These are phyloP conservation scores for Blastomyces emzantsi DNA, from an alignment of 2,329 filamentous ascomycete species.

Conservation along the genomic window DNA sequence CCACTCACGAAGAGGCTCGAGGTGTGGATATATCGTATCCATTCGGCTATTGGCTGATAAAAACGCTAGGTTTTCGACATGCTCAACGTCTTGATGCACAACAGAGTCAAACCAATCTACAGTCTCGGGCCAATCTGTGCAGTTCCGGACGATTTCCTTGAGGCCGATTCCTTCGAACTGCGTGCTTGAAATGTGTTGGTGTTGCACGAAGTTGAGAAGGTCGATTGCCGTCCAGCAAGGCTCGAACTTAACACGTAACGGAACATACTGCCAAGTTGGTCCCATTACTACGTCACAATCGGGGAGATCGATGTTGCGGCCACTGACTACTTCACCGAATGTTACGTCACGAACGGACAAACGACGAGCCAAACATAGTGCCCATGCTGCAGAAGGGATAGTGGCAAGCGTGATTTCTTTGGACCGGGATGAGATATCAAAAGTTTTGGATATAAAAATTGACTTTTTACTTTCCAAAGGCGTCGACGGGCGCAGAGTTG, in stretches of 20 bases:
- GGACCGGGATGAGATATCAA: constrained; percentile 42
- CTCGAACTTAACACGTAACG: constrained; percentile 47
- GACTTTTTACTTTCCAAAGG: constrained; percentile 7
- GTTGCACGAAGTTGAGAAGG: constrained; percentile 41
- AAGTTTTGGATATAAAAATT: constrained; percentile 9
- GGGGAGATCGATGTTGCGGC: constrained; percentile 47
- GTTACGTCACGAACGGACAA: constrained; percentile 44
- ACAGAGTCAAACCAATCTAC: constrained; percentile 47
- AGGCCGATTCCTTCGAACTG: constrained; percentile 44
- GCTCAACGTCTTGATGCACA: constrained; percentile 49
- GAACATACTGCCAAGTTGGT: constrained; percentile 55
- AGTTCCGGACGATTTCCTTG: constrained; percentile 39
- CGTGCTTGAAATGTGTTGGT: constrained; percentile 43
- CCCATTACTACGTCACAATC: constrained; percentile 47
- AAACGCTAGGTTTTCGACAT: constrained; percentile 42
- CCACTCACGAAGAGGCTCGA: constrained; percentile 48
- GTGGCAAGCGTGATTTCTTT: constrained; percentile 50
- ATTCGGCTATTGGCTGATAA: constrained; percentile 30
- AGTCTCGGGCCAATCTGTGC: constrained; percentile 37
- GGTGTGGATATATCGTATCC: constrained; percentile 50
- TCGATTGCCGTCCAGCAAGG: constrained; percentile 38
- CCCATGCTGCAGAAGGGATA: constrained; percentile 53
- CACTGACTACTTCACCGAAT: constrained; percentile 54
- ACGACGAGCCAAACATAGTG: constrained; percentile 46
- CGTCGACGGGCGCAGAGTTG: constrained; percentile 11